Evolutionary conservation across 257 asterid species (phyloP), one percentile per base, ranked within the genome.

Genomic region (Nicotiana paniculata): DNA sequence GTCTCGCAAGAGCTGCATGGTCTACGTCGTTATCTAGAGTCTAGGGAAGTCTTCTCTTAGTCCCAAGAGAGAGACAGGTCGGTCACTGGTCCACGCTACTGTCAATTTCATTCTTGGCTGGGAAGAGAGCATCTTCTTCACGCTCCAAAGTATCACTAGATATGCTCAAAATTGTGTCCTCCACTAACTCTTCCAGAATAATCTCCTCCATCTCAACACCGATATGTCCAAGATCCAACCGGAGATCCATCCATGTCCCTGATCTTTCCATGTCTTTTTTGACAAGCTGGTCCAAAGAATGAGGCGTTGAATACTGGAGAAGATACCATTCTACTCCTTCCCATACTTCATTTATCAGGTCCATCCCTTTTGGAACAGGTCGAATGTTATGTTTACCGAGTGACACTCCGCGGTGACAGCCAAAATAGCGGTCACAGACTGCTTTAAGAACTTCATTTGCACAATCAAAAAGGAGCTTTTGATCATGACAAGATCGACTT

Each of bases 311-410:
- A 62, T 86, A 85, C 85, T 85, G 91, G 62, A 79, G 83, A 72
- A 93, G 86, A 83, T 79, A 84, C 86, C 83, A 80, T 85, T 94
- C 97, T 4, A 96, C 96, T 57, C 83, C 90, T 81, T 69, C 77
- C 99, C 99, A 96, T 82, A 96, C 82, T 89, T 91, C 94, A 8
- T 88, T 82, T 84, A 96, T 94, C 65, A 96, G 96, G 88, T 92
- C 90, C 96, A 92, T 92, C 76, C 97, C 96, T 21, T 65, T 88
- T 3, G 98, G 99, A 67, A 86, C 86, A 15, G 88, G 88, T 35
- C 74, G 89, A 55, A 83, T 85, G 62, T 63, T 89, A 82, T 67
- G 85, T 80, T 86, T 86, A 80, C 64, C 84, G 18, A 26, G 58
- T 72, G 93, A 87, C 72, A 68, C 76, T 66, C 88, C 85, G 4